These are phyloP conservation scores for Russula brevipes DNA, from an alignment of 768 basidiomycete genomes.

Conservation along the genomic window DNA sequence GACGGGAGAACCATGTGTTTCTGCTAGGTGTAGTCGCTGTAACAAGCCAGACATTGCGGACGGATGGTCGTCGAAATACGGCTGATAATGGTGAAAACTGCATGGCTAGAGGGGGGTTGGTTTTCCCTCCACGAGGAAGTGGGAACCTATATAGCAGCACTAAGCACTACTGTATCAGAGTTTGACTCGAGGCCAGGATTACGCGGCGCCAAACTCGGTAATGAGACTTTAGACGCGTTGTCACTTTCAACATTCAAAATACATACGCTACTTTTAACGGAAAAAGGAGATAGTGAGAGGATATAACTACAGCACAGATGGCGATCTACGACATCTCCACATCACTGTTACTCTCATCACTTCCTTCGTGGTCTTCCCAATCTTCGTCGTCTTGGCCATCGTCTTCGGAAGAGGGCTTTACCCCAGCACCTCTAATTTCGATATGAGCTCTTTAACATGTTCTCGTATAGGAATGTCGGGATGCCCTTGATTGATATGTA, in stretches of 20 bases:
- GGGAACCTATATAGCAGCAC: no score
- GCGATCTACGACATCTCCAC: slow-evolving; percentile 38
- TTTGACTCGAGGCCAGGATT: background rate
- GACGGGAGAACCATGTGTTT: background rate
- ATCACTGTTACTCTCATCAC: slow-evolving; percentile 45
- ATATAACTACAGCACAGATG: background rate
- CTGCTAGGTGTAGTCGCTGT: background rate
- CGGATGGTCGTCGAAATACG: background rate
- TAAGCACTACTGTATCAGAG: background rate
- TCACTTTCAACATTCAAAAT: background rate
- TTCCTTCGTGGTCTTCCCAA: slow-evolving; percentile 59
- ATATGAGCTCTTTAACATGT: slow-evolving; percentile 70
- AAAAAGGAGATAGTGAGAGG: background rate
- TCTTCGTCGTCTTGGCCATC: slow-evolving; percentile 50
- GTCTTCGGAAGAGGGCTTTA: slow-evolving; percentile 55
- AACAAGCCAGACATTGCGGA: background rate
- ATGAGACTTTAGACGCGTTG: no score
- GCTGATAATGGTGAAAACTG: background rate
- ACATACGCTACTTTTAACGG: slow-evolving; percentile 8
- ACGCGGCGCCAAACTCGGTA: no score
- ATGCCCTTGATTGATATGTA: slow-evolving; percentile 67
- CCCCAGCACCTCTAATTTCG: slow-evolving; percentile 57
- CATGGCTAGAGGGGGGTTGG: background rate
- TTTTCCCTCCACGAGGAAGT: background rate
- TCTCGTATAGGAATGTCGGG: slow-evolving; percentile 70